These are phyloP conservation scores for Lactifluus subvellereus DNA, from an alignment of 768 basidiomycete species.

Conservation along the genomic window DNA sequence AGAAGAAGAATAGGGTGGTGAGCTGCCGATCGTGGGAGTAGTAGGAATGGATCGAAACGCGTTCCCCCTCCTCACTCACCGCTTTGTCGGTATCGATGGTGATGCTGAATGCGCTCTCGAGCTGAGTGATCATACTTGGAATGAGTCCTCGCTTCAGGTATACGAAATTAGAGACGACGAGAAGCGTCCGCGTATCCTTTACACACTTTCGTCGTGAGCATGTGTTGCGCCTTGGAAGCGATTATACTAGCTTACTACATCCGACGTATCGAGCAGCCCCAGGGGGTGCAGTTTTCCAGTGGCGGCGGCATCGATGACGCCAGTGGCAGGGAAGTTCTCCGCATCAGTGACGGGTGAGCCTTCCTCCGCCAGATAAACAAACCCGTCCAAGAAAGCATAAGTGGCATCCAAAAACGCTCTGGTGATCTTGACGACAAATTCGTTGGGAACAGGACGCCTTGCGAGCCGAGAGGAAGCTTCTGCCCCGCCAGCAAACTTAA, in stretches of 20 bases:
- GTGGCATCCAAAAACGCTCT: slow-evolving; percentile 81
- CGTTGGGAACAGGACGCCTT: slow-evolving; percentile 54
- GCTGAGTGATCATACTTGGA: slow-evolving; percentile 72
- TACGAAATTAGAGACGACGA: slow-evolving; percentile 86
- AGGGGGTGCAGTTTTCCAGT: slow-evolving; percentile 41
- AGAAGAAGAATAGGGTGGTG: background rate
- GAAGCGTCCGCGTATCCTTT: slow-evolving; percentile 84
- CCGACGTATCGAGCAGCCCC: slow-evolving; percentile 54
- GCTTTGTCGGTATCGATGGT: slow-evolving; percentile 67
- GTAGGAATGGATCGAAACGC: background rate
- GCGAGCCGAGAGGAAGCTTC: slow-evolving; percentile 50
- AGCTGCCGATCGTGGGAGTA: background rate
- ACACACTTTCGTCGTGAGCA: background rate
- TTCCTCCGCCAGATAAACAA: slow-evolving; percentile 72
- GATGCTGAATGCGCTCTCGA: slow-evolving; percentile 70
- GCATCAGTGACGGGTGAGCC: slow-evolving; percentile 46
- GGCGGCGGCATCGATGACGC: slow-evolving; percentile 28
- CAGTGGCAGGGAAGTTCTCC: slow-evolving; percentile 35
- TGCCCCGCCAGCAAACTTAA: slow-evolving; percentile 75
- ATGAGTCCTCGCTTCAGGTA: slow-evolving; percentile 65
- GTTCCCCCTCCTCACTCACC: slow-evolving; percentile 34
- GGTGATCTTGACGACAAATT: slow-evolving; percentile 68
- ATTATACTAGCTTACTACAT: slow-evolving; percentile 44
- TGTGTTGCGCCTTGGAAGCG: background rate
- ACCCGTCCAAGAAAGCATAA: slow-evolving; percentile 81